These are phyloP conservation scores for Metschnikowia matae DNA, from an alignment of 805 yeast species.

Conservation along the genomic window DNA sequence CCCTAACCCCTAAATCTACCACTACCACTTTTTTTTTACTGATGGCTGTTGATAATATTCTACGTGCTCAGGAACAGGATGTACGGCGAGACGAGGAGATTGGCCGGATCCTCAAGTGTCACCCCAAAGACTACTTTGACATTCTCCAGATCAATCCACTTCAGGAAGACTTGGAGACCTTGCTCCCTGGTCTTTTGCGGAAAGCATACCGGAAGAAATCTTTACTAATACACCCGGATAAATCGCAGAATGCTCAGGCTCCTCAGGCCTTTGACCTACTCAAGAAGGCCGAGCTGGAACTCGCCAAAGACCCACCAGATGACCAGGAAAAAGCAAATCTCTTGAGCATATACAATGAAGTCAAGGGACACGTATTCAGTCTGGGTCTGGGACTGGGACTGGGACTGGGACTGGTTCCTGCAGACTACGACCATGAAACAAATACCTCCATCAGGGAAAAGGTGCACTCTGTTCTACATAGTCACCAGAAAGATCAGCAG, in stretches of 20 bases:
- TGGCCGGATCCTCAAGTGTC: conserved; percentile 45
- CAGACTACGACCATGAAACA: conserved; percentile 24
- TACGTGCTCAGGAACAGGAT: conserved; percentile 23
- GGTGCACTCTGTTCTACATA: conserved; percentile 44
- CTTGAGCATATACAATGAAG: conserved; percentile 28
- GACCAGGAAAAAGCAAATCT: conserved; percentile 15
- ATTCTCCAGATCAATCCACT: conserved; percentile 43
- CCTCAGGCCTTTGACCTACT: conserved; percentile 60
- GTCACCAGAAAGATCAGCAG: conserved; percentile 28
- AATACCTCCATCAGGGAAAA: conserved; percentile 26
- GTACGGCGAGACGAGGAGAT: conserved; percentile 49
- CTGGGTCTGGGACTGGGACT: too few relatives aligned
- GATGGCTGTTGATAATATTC: conserved; percentile 13
- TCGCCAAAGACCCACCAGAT: conserved; percentile 20
- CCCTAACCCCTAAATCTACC: too few relatives aligned
- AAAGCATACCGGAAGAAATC: conserved; percentile 55
- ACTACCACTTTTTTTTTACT: too few relatives aligned
- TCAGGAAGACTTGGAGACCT: conserved; percentile 35
- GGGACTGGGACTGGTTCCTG: not conserved
- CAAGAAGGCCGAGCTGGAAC: conserved; percentile 47
- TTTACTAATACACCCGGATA: conserved; percentile 66
- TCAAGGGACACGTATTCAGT: conserved; percentile 5
- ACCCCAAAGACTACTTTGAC: conserved; percentile 51
- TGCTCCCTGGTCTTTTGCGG: conserved; percentile 29
- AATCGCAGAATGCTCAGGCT: conserved; percentile 51